A percentile compares a stretch with the other conserved stretches of the same genome.
Conservation (phyloP, 106 monocot genomes). For the Chionographis japonica region DNA sequence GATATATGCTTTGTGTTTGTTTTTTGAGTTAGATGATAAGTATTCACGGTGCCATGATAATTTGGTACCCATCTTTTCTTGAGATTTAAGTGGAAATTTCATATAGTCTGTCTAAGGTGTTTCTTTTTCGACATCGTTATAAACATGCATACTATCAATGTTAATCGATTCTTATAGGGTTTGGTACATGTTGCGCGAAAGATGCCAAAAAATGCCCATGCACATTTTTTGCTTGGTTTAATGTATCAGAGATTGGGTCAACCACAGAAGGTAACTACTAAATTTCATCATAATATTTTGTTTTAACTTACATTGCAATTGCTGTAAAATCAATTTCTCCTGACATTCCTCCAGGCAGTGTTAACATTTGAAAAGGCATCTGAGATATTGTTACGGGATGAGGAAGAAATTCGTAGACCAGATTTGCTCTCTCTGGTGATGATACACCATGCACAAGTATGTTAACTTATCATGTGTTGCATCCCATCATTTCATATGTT, state of each 20-base stretch:
- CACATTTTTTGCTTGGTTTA: conserved; percentile 81
- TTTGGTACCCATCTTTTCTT: background rate
- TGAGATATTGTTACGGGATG: conserved; percentile 74
- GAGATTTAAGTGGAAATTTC: background rate
- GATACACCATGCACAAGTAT: conserved; percentile 92
- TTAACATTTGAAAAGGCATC: conserved; percentile 82
- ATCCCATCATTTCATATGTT: background rate
- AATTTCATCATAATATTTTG: conserved; percentile 3
- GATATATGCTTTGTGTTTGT: too few species aligned
- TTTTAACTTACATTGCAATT: background rate
- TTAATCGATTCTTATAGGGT: conserved; percentile 42
- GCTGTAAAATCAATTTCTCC: conserved; percentile 2
- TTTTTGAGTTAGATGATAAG: too few species aligned
- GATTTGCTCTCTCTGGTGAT: conserved; percentile 85
- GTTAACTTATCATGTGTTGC: conserved; percentile 2
- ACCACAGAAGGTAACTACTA: conserved; percentile 76
- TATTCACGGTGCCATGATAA: too few species aligned
- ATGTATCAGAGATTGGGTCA: conserved; percentile 97
- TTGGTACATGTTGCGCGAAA: conserved; percentile 86
- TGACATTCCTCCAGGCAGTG: conserved; percentile 50
- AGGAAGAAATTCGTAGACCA: conserved; percentile 81
- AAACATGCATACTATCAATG: conserved; percentile 8
- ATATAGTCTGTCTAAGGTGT: background rate
- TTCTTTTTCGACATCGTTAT: background rate
- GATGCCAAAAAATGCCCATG: conserved; percentile 97